Percentiles rank a stretch among this genome's conserved stretches.
phyloP scores from a whole-genome alignment of 2,329 filamentous ascomycete species.

The Venturia asperata region DNA sequence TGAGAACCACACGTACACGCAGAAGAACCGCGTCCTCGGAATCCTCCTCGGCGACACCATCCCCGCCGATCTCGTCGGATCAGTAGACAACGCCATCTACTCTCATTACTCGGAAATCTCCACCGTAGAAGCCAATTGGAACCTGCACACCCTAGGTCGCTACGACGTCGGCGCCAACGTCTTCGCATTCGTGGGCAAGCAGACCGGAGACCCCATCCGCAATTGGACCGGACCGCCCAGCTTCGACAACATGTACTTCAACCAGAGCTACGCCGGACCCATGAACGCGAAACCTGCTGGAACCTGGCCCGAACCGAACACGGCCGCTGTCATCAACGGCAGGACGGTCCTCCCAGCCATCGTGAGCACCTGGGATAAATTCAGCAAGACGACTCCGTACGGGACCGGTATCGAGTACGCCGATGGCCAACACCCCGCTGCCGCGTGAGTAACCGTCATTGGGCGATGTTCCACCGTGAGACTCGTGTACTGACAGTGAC shows the following conservation, averaged over 20 bases:
- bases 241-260: constrained; percentile 21
- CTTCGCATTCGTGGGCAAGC: constrained; percentile 33
- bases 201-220: constrained; percentile 26
- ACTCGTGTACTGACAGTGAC: not conserved
- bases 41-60: constrained; percentile 71
- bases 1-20: constrained; percentile 63
- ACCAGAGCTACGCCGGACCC: constrained; percentile 12
- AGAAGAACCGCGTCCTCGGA: constrained; percentile 61
- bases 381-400: constrained; percentile 26
- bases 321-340: not conserved
- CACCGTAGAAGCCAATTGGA: constrained; percentile 42
- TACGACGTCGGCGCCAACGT: constrained; percentile 44
- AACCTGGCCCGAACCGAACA: constrained; percentile 19
- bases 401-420: constrained; percentile 29
- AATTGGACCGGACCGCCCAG: constrained; percentile 21
- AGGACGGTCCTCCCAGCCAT: constrained; percentile 21
- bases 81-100: constrained; percentile 56
- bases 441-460: constrained; percentile 22
- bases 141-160: constrained; percentile 38
- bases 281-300: constrained; percentile 19
- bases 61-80: constrained; percentile 56
- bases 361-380: constrained; percentile 12
- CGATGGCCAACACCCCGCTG: constrained; percentile 31
- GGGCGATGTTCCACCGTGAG: not conserved
- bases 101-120: constrained; percentile 42